Percentiles rank a stretch among this genome's conserved stretches.
phyloP scores from a whole-genome alignment of 345 rosid species.

The Theobroma cacao region DNA sequence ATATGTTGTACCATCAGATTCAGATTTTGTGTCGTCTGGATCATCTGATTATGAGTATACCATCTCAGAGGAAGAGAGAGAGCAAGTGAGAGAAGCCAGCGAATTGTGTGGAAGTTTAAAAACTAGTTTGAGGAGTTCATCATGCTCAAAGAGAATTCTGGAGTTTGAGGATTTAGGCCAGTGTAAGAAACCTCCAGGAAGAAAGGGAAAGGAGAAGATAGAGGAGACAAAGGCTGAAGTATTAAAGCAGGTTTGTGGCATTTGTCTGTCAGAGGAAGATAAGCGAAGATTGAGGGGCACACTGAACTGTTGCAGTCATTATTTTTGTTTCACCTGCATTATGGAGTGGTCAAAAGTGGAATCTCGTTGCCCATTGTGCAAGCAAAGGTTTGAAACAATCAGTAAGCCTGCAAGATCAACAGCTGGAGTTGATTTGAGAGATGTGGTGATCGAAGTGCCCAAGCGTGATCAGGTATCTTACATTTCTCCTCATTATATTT shows the following conservation, averaged over 20 bases:
- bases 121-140: constrained; percentile 48
- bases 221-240: constrained; percentile 50
- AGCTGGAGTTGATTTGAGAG: constrained; percentile 76
- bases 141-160: constrained; percentile 38
- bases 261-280: constrained; percentile 92
- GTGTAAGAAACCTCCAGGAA: constrained; percentile 39
- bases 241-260: constrained; percentile 77
- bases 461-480: constrained; percentile 86
- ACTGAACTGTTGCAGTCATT: constrained; percentile 83
- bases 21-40: constrained; percentile 57
- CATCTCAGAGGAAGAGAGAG: constrained; percentile 95
- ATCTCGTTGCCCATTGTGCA: constrained; percentile 96
- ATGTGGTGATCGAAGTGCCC: constrained; percentile 66
- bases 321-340: constrained; percentile 95
- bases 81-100: constrained; percentile 77
- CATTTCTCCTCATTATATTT: constrained; percentile 1
- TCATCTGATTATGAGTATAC: constrained; percentile 78
- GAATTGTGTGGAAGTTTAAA: constrained; percentile 39
- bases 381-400: constrained; percentile 83
- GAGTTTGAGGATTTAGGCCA: constrained; percentile 41
- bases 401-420: constrained; percentile 76
- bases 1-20: constrained; percentile 55
- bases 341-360: constrained; percentile 98
- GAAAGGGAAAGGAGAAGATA: constrained; percentile 78
- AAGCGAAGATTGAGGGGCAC: constrained; percentile 81